These are phyloP conservation scores for Endotrypanum monterogeii DNA, from an alignment of 208 protist species.

Conservation along the genomic window DNA sequence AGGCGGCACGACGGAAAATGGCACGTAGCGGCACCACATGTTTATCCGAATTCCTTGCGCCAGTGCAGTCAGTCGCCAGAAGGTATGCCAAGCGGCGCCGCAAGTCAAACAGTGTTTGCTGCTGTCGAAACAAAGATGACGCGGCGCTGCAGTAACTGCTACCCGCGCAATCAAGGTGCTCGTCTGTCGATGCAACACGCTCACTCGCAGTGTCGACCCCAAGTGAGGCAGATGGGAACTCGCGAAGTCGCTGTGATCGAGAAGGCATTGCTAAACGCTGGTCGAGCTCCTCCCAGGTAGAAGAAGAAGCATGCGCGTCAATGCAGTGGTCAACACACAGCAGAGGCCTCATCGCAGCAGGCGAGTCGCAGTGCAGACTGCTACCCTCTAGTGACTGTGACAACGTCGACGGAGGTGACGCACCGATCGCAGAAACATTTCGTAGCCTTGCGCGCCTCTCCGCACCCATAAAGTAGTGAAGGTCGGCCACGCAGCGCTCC, in stretches of 20 bases:
- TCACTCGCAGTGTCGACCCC: not conserved
- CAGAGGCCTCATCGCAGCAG: not conserved
- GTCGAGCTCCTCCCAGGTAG: constrained; percentile 5
- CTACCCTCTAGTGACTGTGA: not conserved
- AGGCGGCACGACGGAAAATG: constrained; percentile 10
- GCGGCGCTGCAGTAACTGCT: not conserved
- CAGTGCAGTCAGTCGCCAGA: constrained; percentile 11
- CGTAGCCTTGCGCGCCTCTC: constrained; percentile 11
- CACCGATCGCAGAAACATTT: not conserved
- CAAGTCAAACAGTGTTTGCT: constrained; percentile 24
- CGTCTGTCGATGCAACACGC: not conserved
- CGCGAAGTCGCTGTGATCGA: not conserved
- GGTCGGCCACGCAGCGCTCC: constrained; percentile 19
- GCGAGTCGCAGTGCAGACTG: not conserved
- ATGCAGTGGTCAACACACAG: not conserved
- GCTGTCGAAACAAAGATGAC: constrained; percentile 12
- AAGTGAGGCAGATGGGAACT: not conserved
- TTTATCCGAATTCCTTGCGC: not conserved
- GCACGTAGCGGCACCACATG: not conserved
- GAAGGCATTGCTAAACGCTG: not conserved
- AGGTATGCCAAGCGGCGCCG: constrained; percentile 34
- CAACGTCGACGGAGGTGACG: not conserved
- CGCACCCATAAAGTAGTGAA: constrained; percentile 30
- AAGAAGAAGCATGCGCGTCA: not conserved
- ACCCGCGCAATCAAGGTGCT: not conserved